Evolutionary conservation across 352 stramenopile genomes (phyloP).

Genomic region (Thalassiosira mediterranea): DNA sequence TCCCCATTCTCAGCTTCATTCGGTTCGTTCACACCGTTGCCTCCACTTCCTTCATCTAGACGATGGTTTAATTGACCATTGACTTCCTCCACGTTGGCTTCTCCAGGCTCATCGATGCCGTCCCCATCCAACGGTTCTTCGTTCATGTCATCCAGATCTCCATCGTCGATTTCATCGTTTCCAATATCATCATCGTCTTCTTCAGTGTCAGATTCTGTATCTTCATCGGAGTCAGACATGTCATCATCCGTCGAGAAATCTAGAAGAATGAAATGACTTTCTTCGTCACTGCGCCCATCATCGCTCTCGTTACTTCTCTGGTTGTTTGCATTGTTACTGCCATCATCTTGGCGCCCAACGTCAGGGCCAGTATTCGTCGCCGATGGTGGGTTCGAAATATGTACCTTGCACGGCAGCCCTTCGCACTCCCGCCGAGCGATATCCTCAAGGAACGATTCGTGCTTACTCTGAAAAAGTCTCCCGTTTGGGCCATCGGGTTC

Average conservation of each 20-base stretch:
- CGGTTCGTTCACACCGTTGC: not conserved
- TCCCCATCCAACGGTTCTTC: not conserved
- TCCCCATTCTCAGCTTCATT: slow-evolving; percentile 3
- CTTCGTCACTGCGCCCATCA: too few relatives aligned
- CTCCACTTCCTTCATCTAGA: slow-evolving; percentile 1
- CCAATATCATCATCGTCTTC: slow-evolving; percentile 13
- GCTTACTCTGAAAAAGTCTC: slow-evolving; percentile 6
- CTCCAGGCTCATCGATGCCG: not conserved
- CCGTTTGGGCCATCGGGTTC: not conserved
- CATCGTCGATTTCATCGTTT: slow-evolving; percentile 8
- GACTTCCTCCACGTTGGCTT: not conserved
- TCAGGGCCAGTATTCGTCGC: not conserved
- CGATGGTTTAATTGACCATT: not conserved
- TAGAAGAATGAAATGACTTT: too few relatives aligned
- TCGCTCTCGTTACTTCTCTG: too few relatives aligned
- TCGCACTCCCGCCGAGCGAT: slow-evolving; percentile 33
- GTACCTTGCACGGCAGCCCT: slow-evolving; percentile 9
- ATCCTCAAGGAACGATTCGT: slow-evolving; percentile 29
- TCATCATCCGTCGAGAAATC: too few relatives aligned
- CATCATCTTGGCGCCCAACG: not conserved
- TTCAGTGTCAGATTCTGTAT: slow-evolving; percentile 8
- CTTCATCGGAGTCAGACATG: slow-evolving; percentile 9
- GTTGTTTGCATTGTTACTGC: not conserved
- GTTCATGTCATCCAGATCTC: not conserved
- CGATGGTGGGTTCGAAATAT: not conserved